These are phyloP conservation scores for Boletus sp. DNA, from an alignment of 1,284 basidiomycete genomes.

Conservation along the genomic window DNA sequence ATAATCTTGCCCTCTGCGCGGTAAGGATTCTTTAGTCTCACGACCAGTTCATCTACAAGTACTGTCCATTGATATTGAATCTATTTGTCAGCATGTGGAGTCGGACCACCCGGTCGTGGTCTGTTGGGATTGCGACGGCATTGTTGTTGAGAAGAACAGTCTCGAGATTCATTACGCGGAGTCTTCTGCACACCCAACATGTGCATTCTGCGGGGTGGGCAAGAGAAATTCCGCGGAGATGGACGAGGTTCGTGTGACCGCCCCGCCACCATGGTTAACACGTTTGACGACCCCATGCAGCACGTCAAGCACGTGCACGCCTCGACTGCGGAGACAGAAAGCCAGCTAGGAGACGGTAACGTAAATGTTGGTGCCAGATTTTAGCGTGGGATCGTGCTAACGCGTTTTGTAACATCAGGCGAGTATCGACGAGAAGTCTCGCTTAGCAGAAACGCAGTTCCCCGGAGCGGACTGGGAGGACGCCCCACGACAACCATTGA, in stretches of 20 bases:
- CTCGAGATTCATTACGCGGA: constrained; percentile 28
- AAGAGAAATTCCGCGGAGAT: constrained; percentile 16
- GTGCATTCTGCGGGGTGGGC: constrained; percentile 21
- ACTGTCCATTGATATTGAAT: not conserved
- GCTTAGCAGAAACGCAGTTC: not conserved
- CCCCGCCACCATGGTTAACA: not conserved
- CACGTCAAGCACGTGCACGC: constrained; percentile 22
- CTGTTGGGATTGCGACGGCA: constrained; percentile 31
- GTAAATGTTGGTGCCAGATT: constrained; percentile 6
- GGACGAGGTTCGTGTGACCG: constrained; percentile 21
- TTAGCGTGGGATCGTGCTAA: constrained; percentile 8
- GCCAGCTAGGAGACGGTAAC: not conserved
- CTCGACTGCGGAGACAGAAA: constrained; percentile 7
- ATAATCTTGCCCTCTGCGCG: constrained; percentile 20
- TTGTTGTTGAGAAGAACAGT: constrained; percentile 21
- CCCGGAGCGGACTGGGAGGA: not conserved
- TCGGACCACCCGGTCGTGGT: constrained; percentile 25
- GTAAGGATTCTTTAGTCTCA: constrained; percentile 16
- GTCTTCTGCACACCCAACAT: constrained; percentile 26
- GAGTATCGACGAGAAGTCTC: not conserved
- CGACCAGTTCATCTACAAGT: not conserved
- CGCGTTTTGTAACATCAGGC: constrained; percentile 5
- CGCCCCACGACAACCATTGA: not conserved
- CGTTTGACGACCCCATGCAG: constrained; percentile 11
- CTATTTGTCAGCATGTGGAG: constrained; percentile 20